Conservation (phyloP, 2,329 filamentous ascomycete genomes). For the Aspergillus piperis region DNA sequence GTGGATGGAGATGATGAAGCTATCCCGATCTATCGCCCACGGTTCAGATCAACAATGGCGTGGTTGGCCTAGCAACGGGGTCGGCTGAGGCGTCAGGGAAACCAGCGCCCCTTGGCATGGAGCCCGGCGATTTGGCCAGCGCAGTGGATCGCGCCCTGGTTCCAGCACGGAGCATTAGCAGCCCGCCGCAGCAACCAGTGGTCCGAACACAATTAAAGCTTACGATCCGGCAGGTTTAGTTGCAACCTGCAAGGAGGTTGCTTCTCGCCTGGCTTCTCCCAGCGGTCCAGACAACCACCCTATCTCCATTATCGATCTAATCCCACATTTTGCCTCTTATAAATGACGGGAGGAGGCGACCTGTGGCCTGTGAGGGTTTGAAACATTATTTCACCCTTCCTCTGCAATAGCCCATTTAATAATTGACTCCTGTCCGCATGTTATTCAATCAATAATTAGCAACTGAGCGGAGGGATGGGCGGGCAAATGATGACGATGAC, state of each 20-base stretch:
- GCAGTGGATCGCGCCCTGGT: slow-evolving; percentile 26
- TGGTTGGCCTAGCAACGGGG: slow-evolving; percentile 42
- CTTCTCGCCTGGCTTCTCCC: slow-evolving; percentile 10
- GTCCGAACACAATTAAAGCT: slow-evolving; percentile 19
- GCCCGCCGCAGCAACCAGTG: slow-evolving; percentile 7
- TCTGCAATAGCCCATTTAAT: slow-evolving; percentile 21
- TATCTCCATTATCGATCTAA: slow-evolving; percentile 13
- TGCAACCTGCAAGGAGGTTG: slow-evolving; percentile 23
- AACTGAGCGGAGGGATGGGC: slow-evolving; percentile 3
- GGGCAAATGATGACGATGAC: slow-evolving; percentile 1
- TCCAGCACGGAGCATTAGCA: slow-evolving; percentile 14
- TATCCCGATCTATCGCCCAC: slow-evolving; percentile 36
- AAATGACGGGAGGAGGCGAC: background rate
- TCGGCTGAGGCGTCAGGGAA: slow-evolving; percentile 33
- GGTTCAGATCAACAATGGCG: slow-evolving; percentile 42
- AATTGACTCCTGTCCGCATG: slow-evolving; percentile 18
- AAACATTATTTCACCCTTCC: slow-evolving; percentile 26
- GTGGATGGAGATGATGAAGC: slow-evolving; percentile 28
- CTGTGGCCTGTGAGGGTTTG: slow-evolving; percentile 22
- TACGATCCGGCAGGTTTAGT: slow-evolving; percentile 16
- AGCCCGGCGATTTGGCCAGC: slow-evolving; percentile 14
- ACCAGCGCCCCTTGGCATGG: slow-evolving; percentile 29
- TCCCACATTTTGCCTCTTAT: background rate
- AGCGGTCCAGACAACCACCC: slow-evolving; percentile 16
- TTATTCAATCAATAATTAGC: slow-evolving; percentile 17